Base-by-base conservation (phyloP, 2,329 filamentous ascomycete species). In the Xylariaceae sp. region DNA sequence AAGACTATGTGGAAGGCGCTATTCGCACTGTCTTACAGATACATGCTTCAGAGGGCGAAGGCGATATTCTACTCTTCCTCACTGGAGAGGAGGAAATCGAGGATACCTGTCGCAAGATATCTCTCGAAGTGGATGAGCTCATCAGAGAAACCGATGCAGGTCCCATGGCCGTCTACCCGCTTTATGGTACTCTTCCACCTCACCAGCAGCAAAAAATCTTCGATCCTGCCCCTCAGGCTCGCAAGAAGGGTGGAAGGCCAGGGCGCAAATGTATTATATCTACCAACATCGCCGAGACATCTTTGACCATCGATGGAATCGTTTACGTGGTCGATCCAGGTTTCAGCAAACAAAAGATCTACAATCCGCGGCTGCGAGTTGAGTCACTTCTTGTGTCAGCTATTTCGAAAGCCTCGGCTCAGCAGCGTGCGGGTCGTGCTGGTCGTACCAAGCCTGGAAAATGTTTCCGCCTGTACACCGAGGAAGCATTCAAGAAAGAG, bases 291-390 rank as follows among this genome's bases (percentile, higher is more conserved):
- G 93, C 93, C 34, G 93, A 98, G 71, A 98, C 93, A 0, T 91
- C 85, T 58, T 79, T 98, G 66, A 98, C 93, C 35, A 98, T 98
- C 47, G 93, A 98, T 61, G 93, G 93, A 62, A 98, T 98, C 50
- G 93, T 98, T 28, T 98, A 96, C 60, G 93, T 98, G 26, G 91
- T 98, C n/a, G 93, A 98, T 59, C 91, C 93, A 2, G 93, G 93
- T 28, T 98, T 98, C 72, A 95, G 89, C 71, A 98, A 98, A 72
- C 93, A 98, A 61, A 98, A 97, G 68, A 93, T 97, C 49, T 98
- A 97, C 74, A 97, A 98, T 65, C 91, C 93, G 17, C 83, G 93
- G 47, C 94, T 95, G 55, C 83, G 93, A 64, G 90, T 98, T 50
- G 93, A 98, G 68, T 97, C 93, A 1, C 77, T 98, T 7, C 75